Evolutionary conservation across 2,329 filamentous ascomycete species (phyloP).

Genomic region (Cadophora malorum): DNA sequence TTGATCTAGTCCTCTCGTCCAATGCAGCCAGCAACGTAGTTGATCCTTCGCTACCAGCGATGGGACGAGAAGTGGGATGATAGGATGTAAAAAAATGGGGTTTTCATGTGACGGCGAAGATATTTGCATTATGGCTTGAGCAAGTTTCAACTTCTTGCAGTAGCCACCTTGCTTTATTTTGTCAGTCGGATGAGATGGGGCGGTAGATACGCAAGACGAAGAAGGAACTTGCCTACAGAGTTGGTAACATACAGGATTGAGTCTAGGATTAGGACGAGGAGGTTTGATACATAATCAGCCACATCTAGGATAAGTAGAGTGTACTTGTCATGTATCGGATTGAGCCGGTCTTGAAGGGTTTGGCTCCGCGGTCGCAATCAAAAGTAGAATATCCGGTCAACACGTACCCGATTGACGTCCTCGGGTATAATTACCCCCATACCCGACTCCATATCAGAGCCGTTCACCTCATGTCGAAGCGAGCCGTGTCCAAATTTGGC

Average conservation of each 20-base stretch:
- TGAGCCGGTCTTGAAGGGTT: neutral
- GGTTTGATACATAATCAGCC: no score
- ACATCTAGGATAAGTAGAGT: neutral
- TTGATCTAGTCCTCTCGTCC: no score
- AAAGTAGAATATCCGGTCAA: neutral
- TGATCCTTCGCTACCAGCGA: no score
- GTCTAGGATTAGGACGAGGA: no score
- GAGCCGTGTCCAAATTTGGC: neutral
- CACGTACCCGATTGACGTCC: neutral
- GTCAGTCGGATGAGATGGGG: neutral
- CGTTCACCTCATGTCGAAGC: neutral
- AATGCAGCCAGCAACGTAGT: no score
- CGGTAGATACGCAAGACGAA: neutral
- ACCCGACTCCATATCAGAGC: neutral
- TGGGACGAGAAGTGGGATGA: neutral
- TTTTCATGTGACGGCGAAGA: neutral
- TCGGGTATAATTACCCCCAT: neutral
- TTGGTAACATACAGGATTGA: neutral
- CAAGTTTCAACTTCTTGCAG: neutral
- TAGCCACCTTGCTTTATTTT: neutral
- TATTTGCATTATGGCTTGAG: neutral
- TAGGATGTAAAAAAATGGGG: neutral
- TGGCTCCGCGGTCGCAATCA: neutral
- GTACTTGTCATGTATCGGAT: neutral
- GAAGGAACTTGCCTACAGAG: neutral